Evolutionary conservation across 768 basidiomycete species (phyloP).

Genomic region (Lactifluus piperatus): DNA sequence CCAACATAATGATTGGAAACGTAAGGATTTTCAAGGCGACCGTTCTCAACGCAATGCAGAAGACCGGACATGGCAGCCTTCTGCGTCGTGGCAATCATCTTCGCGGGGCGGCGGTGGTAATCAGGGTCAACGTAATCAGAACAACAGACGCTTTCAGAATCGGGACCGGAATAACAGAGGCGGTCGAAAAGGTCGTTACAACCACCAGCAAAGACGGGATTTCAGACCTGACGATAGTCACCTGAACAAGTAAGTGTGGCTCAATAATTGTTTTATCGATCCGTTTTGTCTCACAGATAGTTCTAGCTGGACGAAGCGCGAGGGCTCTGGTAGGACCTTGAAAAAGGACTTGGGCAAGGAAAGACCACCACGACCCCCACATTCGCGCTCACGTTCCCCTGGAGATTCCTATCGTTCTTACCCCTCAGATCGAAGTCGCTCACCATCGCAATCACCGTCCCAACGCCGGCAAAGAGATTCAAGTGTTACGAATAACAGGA

Average conservation of each 20-base stretch:
- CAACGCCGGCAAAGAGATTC: constrained; percentile 47
- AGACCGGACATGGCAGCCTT: constrained; percentile 67
- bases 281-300: constrained; percentile 1
- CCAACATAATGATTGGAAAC: constrained; percentile 18
- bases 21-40: constrained; percentile 21
- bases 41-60: constrained; percentile 27
- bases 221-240: constrained; percentile 52
- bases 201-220: constrained; percentile 32
- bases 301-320: constrained; percentile 59
- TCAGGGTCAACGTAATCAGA: constrained; percentile 30
- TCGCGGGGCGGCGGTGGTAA: constrained; percentile 26
- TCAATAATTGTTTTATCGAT: not conserved
- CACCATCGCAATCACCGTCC: constrained; percentile 51
- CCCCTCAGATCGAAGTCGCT: constrained; percentile 56
- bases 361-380: constrained; percentile 38
- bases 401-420: constrained; percentile 57
- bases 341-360: constrained; percentile 31
- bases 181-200: constrained; percentile 24
- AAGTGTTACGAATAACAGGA: constrained; percentile 36
- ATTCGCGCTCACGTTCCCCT: constrained; percentile 49
- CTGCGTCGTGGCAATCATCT: constrained; percentile 52
- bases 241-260: constrained; percentile 58
- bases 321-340: constrained; percentile 36
- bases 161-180: constrained; percentile 17
- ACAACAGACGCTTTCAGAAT: constrained; percentile 29